phyloP scores from a whole-genome alignment of 2,329 filamentous ascomycete species.

The Paracoccidioides brasiliensis region DNA sequence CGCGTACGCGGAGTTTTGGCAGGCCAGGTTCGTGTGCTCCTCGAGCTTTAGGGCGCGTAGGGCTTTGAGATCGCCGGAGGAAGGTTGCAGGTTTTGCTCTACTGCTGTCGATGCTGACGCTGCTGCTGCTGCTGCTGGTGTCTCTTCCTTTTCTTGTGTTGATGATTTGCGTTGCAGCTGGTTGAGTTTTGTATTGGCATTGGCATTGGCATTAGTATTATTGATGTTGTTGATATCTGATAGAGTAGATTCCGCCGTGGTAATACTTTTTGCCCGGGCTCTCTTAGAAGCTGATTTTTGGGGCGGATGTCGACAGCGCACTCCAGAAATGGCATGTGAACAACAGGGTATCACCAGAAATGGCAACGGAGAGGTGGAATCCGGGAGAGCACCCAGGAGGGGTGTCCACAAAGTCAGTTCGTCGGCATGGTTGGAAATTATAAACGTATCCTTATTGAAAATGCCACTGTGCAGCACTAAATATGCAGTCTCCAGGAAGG shows the following conservation, averaged over 20 bases:
- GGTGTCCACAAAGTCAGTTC: slow-evolving; percentile 95
- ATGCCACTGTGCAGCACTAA: slow-evolving; percentile 36
- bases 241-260: neutral
- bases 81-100: slow-evolving; percentile 16
- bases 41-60: slow-evolving; percentile 26
- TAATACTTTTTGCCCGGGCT: slow-evolving; percentile 5
- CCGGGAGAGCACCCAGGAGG: slow-evolving; percentile 56
- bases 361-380: slow-evolving; percentile 48
- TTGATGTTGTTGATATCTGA: slow-evolving; percentile 8
- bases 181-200: slow-evolving; percentile 9
- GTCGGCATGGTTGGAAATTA: slow-evolving; percentile 94
- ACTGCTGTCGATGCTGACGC: neutral
- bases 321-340: slow-evolving; percentile 71
- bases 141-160: neutral
- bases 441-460: slow-evolving; percentile 67
- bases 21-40: slow-evolving; percentile 19
- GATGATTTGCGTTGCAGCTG: neutral
- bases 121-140: neutral
- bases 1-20: slow-evolving; percentile 59
- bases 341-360: slow-evolving; percentile 95
- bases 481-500: neutral
- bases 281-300: slow-evolving; percentile 10
- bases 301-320: slow-evolving; percentile 46
- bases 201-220: slow-evolving; percentile 33
- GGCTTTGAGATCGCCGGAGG: slow-evolving; percentile 28